phyloP scores from a whole-genome alignment of 345 rosid species.

The Populus simonii region DNA sequence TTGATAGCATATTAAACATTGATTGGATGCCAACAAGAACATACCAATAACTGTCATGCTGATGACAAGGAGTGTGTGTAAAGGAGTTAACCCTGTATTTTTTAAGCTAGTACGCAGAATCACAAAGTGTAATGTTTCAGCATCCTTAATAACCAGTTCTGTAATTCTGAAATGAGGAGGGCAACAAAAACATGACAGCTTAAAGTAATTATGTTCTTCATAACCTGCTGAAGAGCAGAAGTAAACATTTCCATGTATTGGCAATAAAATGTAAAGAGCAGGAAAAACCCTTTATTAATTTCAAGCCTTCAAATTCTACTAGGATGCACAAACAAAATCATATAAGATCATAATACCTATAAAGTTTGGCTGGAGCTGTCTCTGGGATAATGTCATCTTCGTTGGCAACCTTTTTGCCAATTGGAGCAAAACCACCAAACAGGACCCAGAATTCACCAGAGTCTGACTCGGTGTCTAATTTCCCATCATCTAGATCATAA shows the following conservation, averaged over 20 bases:
- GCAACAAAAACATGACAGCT: neutral
- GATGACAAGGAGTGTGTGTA: neutral
- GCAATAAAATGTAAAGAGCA: neutral
- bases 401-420: conserved; percentile 68
- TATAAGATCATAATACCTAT: conserved; percentile 45
- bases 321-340: conserved; percentile 14
- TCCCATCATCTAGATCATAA: conserved; percentile 70
- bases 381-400: conserved; percentile 82
- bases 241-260: neutral
- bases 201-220: neutral
- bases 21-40: neutral
- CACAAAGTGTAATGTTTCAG: neutral
- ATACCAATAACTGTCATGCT: neutral
- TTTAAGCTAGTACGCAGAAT: neutral
- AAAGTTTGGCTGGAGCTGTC: conserved; percentile 66
- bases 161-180: neutral
- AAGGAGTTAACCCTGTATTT: neutral
- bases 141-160: neutral
- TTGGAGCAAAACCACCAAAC: conserved; percentile 94
- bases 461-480: conserved; percentile 90
- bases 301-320: conserved; percentile 4
- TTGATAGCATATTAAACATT: neutral
- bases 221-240: neutral
- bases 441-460: conserved; percentile 96
- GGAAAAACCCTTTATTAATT: conserved; percentile 1